A percentile compares a stretch with the other conserved stretches of the same genome.
Evolutionary conservation across 768 basidiomycete species (phyloP).

Genomic region (Amanita inopinata): DNA sequence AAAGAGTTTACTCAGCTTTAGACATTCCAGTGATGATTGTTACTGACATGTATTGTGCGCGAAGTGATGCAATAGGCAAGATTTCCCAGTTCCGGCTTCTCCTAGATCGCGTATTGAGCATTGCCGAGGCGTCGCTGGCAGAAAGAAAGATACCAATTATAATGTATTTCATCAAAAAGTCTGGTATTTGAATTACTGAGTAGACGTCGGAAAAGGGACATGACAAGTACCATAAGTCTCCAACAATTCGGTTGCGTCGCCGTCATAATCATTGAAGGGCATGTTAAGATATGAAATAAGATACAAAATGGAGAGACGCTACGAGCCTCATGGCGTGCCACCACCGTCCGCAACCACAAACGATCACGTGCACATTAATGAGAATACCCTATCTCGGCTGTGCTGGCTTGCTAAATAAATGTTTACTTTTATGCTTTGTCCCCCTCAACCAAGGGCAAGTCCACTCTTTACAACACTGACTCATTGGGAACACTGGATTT

Average conservation of each 20-base stretch:
- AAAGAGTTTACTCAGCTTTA: slow-evolving; percentile 10
- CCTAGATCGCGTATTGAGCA: slow-evolving; percentile 35
- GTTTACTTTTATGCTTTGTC: too few species aligned
- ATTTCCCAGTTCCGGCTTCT: slow-evolving; percentile 96
- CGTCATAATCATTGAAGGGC: slow-evolving; percentile 58
- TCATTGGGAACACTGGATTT: too few species aligned
- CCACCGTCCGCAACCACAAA: too few species aligned
- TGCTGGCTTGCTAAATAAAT: too few species aligned
- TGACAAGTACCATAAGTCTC: slow-evolving; percentile 77
- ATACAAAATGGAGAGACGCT: slow-evolving; percentile 9
- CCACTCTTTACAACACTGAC: too few species aligned
- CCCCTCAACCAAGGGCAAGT: too few species aligned
- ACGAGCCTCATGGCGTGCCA: neutral
- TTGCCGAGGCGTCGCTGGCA: slow-evolving; percentile 8
- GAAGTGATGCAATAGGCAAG: slow-evolving; percentile 93
- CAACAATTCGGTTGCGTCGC: slow-evolving; percentile 83
- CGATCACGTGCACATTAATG: slow-evolving; percentile 1
- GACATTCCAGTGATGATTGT: slow-evolving; percentile 4
- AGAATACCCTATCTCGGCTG: too few species aligned
- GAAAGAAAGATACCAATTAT: slow-evolving; percentile 62
- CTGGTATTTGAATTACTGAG: slow-evolving; percentile 31
- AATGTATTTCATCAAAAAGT: slow-evolving; percentile 98
- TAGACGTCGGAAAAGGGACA: slow-evolving; percentile 5
- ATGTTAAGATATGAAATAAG: slow-evolving; percentile 27
- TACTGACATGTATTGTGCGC: slow-evolving; percentile 88